phyloP scores from a whole-genome alignment of 495 filamentous ascomycete species.

The Podospora conica region DNA sequence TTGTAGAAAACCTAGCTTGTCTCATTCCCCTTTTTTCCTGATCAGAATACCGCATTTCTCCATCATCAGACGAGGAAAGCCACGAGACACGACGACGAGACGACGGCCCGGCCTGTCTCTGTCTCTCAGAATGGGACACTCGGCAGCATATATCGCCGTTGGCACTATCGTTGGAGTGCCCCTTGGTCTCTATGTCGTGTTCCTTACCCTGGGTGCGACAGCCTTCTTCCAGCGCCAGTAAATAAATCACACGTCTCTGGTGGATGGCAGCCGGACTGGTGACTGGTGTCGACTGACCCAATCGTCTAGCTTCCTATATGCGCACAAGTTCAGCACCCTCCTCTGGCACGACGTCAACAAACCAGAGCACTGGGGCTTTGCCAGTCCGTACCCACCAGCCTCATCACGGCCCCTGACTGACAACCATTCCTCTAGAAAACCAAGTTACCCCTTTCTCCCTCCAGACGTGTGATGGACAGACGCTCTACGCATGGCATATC shows the following conservation, averaged over 20 bases:
- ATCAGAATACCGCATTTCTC: neutral
- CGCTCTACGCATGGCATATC: slow-evolving; percentile 67
- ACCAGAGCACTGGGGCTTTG: slow-evolving; percentile 75
- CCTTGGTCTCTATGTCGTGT: slow-evolving; percentile 35
- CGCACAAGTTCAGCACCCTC: slow-evolving; percentile 62
- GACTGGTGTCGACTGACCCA: neutral
- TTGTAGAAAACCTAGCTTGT: neutral
- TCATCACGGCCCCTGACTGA: neutral
- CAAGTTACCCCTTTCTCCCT: slow-evolving; percentile 65
- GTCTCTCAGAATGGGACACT: slow-evolving; percentile 1
- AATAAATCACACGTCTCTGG: slow-evolving; percentile 2
- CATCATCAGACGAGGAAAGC: neutral
- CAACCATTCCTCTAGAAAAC: slow-evolving; percentile 39
- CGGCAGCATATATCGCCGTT: slow-evolving; percentile 14
- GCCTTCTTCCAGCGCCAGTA: slow-evolving; percentile 56
- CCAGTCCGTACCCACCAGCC: slow-evolving; percentile 48
- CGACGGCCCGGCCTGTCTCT: neutral
- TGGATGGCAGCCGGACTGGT: neutral
- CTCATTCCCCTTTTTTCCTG: neutral
- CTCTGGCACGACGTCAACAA: slow-evolving; percentile 64
- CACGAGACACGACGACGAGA: neutral
- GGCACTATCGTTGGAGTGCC: slow-evolving; percentile 39
- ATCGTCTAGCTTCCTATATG: slow-evolving; percentile 61
- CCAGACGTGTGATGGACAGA: slow-evolving; percentile 48
- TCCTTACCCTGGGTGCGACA: slow-evolving; percentile 42